Evolutionary conservation across 805 yeast species (phyloP), one percentile per base, ranked within the genome.

Genomic region (Candida ulmi): DNA sequence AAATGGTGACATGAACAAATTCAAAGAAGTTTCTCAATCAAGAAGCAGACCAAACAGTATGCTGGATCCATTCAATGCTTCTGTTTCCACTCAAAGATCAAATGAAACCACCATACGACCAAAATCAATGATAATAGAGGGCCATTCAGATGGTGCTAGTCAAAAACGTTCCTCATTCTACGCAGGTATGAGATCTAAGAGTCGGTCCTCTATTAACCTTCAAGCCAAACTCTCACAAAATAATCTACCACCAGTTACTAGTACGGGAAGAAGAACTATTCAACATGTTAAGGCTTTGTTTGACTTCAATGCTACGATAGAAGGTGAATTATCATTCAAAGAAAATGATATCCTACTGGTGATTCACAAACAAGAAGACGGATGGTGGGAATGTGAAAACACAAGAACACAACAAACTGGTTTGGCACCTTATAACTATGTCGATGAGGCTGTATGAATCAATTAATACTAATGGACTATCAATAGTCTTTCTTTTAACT

Each of bases 301-400:
- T 47, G 80, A 72, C 37, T 80, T 79, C 58, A 62, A 68, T 3
- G 83, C 84, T 0, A 72, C 71, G 3, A 74, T 79, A 19, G 77
- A 79, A 13, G 80, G 75, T 38, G 87, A 80, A 44, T 66, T 79
- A 8, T 60, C 74, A 8, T 80, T 80, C 63, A 66, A 72, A 33
- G 76, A 76, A 51, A 77, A 74, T 41, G 86, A 80, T 45, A 51
- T 70, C 3, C 54, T 80, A 35, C 60, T 76, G 40, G 73, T 80
- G 3, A 50, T 78, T 15, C 69, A 67, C 33, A 73, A 66, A 68
- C 84, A 79, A 54, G 80, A 78, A 17, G 87, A 80, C 48, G 84
- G 84, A 1, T 80, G 87, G 87, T 80, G 87, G 87, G 79, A 75
- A 49, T 78, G 77, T 25, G 87, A 80, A 48, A 75, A 76, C 17